Base-by-base conservation (phyloP, 345 rosid species). In the Populus simonii region DNA sequence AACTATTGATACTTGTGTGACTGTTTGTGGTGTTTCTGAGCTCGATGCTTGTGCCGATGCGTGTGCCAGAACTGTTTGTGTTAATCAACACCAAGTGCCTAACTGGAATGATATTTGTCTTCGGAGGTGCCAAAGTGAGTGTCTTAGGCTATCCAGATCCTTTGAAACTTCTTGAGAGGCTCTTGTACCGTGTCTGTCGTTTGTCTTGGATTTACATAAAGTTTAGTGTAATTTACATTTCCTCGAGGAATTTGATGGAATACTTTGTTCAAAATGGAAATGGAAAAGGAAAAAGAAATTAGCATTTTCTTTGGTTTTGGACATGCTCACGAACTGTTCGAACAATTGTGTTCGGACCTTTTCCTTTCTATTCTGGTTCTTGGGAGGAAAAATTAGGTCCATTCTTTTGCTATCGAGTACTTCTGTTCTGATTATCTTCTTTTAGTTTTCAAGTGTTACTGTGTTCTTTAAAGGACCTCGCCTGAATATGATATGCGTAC, bases 21-120 rank as follows among this genome's bases (percentile, higher is more conserved):
- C 98, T 1, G 96, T 93, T 63, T 93, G 98, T 57, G 96, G 98
- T 3, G 98, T 93, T 38, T 93, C 98, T 36, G 93, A 91, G 84
- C 89, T 93, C 1, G 98, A 93, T 78, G 98, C 96, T 39, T 93
- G 98, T 78, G 86, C 96, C 29, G 98, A 93, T 85, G 98, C 98
- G 4, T 91, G 98, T 51, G 93, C 93, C 16, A 87, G 96, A 55
- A 93, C 96, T 5, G 93, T 93, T 1, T 92, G 98, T 20, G 92
- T 93, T 13, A 93, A 92, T 79, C 98, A 93, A 72, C 94, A 93
- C 70, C 96, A 93, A 70, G 94, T 92, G 51, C 93, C 98, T 57
- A 93, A 93, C 76, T 93, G 98, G 98, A 93, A 93, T 62, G 94
- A 92, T 81, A 89, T 92, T 66, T 92, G 96, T 79, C 92, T 92